These are phyloP conservation scores for Termitomyces sp. DNA, from an alignment of 768 basidiomycete species.

Conservation along the genomic window DNA sequence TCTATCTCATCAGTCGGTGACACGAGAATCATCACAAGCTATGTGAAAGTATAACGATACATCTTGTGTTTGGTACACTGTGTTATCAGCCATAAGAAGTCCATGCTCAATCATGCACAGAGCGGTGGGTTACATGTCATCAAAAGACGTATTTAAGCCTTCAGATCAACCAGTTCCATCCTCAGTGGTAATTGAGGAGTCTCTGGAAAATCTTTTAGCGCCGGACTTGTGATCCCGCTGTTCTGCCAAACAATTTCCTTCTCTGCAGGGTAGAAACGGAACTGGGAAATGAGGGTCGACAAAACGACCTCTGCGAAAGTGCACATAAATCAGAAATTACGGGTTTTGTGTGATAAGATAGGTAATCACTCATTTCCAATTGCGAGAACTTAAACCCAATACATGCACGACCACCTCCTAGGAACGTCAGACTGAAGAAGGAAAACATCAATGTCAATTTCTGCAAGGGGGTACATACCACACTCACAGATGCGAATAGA, in stretches of 20 bases:
- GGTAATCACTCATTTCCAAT: slow-evolving; percentile 1
- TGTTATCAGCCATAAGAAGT: not conserved
- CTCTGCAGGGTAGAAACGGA: not conserved
- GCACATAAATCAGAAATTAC: not conserved
- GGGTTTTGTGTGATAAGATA: not conserved
- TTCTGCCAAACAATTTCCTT: not conserved
- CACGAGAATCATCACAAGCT: too few relatives aligned
- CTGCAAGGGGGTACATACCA: not conserved
- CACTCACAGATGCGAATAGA: slow-evolving; percentile 1
- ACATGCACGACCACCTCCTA: not conserved
- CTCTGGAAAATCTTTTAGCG: not conserved
- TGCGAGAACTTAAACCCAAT: not conserved
- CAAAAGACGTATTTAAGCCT: not conserved
- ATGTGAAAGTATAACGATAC: too few relatives aligned
- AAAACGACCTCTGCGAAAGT: not conserved
- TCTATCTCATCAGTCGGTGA: too few relatives aligned
- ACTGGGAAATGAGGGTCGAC: not conserved
- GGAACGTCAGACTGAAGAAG: not conserved
- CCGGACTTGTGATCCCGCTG: not conserved
- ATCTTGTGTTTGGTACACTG: too few relatives aligned
- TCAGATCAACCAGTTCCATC: not conserved
- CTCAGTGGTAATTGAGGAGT: not conserved
- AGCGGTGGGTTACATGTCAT: not conserved
- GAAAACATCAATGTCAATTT: not conserved
- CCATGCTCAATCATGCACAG: not conserved